Evolutionary conservation across 1,139 yeast species (phyloP).

Genomic region (Geotrichum carabidarum): DNA sequence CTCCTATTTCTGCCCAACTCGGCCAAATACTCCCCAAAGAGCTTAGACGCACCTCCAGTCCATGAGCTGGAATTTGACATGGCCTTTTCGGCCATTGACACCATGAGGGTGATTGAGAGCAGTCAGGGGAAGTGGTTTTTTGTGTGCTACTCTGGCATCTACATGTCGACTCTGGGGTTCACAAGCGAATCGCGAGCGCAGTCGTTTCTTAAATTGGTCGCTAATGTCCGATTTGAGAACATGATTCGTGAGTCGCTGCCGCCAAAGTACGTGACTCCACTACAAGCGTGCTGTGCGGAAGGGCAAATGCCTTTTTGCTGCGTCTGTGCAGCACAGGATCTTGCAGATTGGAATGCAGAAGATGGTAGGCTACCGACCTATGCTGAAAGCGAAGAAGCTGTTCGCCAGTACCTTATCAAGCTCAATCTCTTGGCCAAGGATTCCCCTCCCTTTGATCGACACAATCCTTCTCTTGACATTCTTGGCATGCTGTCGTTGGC

Average conservation of each 20-base stretch:
- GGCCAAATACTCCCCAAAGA: not conserved
- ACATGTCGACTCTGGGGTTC: constrained; percentile 32
- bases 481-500: constrained; percentile 12
- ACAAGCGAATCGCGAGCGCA: constrained; percentile 28
- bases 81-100: constrained; percentile 26
- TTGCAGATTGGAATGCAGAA: constrained; percentile 17
- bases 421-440: constrained; percentile 14
- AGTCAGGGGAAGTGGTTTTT: constrained; percentile 25
- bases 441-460: constrained; percentile 14
- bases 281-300: not conserved
- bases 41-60: not conserved
- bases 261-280: constrained; percentile 25
- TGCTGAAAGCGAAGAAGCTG: constrained; percentile 19
- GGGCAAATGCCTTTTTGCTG: not conserved
- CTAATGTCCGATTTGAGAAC: constrained; percentile 35
- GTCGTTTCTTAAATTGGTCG: constrained; percentile 30
- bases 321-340: constrained; percentile 1
- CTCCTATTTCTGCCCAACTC: constrained; percentile 30
- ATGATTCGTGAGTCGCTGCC: constrained; percentile 32
- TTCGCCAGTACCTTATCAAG: constrained; percentile 15
- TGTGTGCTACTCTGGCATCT: constrained; percentile 26
- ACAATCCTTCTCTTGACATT: constrained; percentile 6
- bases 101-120: constrained; percentile 32
- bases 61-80: constrained; percentile 26
- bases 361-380: constrained; percentile 15